phyloP scores from a whole-genome alignment of 1,139 yeast genomes.

The Spathaspora sp. region DNA sequence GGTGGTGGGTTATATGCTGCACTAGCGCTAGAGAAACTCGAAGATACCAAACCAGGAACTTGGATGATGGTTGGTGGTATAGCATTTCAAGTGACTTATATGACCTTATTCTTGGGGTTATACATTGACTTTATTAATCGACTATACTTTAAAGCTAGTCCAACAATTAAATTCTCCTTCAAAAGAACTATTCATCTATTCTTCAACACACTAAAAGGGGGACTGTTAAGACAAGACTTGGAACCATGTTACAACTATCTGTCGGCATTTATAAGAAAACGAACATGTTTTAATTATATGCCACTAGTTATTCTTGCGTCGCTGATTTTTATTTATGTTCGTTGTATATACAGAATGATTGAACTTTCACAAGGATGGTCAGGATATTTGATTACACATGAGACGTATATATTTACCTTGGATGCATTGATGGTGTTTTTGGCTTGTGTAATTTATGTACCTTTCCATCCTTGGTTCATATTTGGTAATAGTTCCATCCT shows the following conservation, averaged over 20 bases:
- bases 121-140: slow-evolving; percentile 28
- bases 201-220: slow-evolving; percentile 24
- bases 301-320: slow-evolving; percentile 24
- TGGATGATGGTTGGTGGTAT: slow-evolving; percentile 40
- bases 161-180: slow-evolving; percentile 6
- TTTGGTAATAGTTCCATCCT: slow-evolving; percentile 19
- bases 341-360: slow-evolving; percentile 33
- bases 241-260: slow-evolving; percentile 20
- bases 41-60: slow-evolving; percentile 26
- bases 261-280: slow-evolving; percentile 16
- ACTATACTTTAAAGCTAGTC: slow-evolving; percentile 19
- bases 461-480: slow-evolving; percentile 28
- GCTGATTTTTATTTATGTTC: slow-evolving; percentile 24
- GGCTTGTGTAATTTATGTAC: slow-evolving; percentile 19
- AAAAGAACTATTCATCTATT: slow-evolving; percentile 17
- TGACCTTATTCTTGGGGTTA: slow-evolving; percentile 31
- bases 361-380: slow-evolving; percentile 36
- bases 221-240: slow-evolving; percentile 14
- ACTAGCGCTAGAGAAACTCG: slow-evolving; percentile 17
- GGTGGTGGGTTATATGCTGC: slow-evolving; percentile 40
- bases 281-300: slow-evolving; percentile 20
- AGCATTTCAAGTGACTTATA: slow-evolving; percentile 37
- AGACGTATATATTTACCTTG: slow-evolving; percentile 25
- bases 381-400: slow-evolving; percentile 35
- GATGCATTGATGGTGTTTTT: slow-evolving; percentile 28